Evolutionary conservation across 495 filamentous ascomycete species (phyloP).

Genomic region (Xylaria grammica): DNA sequence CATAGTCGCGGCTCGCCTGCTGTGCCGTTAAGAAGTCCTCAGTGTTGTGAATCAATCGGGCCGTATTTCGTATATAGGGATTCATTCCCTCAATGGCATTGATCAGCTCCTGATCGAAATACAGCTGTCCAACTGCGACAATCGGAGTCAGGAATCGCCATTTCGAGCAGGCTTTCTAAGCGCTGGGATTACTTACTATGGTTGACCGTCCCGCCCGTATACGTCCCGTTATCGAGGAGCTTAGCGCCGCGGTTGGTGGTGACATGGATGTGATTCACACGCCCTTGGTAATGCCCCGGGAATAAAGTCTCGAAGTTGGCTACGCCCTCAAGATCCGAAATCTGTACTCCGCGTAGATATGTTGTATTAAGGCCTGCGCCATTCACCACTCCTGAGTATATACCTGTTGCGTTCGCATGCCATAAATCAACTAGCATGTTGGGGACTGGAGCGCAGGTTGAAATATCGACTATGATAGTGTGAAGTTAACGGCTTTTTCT

Average conservation of each 20-base stretch:
- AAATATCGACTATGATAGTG: constrained; percentile 43
- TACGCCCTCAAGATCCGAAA: constrained; percentile 55
- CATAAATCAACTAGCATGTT: constrained; percentile 58
- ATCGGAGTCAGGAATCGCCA: background rate
- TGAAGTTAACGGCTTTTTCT: background rate
- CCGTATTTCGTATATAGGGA: constrained; percentile 58
- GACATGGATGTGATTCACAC: constrained; percentile 43
- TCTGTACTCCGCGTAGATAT: constrained; percentile 56
- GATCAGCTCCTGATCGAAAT: constrained; percentile 58
- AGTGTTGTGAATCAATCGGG: constrained; percentile 47
- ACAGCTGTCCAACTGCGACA: constrained; percentile 53
- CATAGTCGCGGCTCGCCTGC: constrained; percentile 40
- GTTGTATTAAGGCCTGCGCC: constrained; percentile 49
- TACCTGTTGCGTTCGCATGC: constrained; percentile 58
- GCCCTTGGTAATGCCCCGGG: constrained; percentile 59
- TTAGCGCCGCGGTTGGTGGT: constrained; percentile 49
- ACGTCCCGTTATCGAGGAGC: constrained; percentile 47
- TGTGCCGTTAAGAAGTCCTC: constrained; percentile 42
- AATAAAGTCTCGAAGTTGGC: constrained; percentile 57
- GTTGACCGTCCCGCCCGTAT: constrained; percentile 48
- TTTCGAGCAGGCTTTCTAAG: background rate
- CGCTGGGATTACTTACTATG: constrained; percentile 44
- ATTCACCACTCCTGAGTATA: constrained; percentile 50
- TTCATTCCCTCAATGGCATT: constrained; percentile 54
- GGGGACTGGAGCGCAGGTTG: constrained; percentile 55